phyloP scores from a whole-genome alignment of 164 flowering plant genomes.

The Tinospora cordifolia region DNA sequence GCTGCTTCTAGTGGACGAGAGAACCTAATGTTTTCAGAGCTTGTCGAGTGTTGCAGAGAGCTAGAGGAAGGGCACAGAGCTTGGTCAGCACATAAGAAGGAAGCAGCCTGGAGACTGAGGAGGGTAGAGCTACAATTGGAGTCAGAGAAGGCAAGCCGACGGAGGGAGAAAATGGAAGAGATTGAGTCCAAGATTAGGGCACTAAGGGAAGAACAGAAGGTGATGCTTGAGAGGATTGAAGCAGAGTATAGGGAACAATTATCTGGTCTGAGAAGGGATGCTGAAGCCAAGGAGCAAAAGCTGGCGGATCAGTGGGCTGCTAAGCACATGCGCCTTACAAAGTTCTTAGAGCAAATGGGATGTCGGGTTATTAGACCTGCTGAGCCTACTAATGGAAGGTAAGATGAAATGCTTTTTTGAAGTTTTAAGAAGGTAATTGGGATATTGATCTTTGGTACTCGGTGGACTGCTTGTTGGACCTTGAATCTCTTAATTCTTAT shows the following conservation, averaged over 20 bases:
- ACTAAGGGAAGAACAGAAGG: constrained; percentile 63
- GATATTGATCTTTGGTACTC: too few species aligned
- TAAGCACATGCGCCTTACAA: constrained; percentile 52
- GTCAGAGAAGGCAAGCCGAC: constrained; percentile 64
- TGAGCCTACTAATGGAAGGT: constrained; percentile 38
- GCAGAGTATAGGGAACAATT: constrained; percentile 75
- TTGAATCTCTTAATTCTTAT: too few species aligned
- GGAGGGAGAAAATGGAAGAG: constrained; percentile 82
- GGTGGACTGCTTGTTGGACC: too few species aligned
- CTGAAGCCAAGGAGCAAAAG: constrained; percentile 81
- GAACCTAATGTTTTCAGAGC: constrained; percentile 35
- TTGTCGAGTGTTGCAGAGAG: constrained; percentile 78
- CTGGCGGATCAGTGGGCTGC: constrained; percentile 70
- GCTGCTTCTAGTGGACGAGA: constrained; percentile 26
- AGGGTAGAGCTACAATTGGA: constrained; percentile 83
- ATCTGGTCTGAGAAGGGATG: constrained; percentile 61
- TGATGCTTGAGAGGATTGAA: constrained; percentile 55
- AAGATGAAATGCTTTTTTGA: constrained; percentile 3
- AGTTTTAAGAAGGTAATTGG: too few species aligned
- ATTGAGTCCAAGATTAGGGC: constrained; percentile 60
- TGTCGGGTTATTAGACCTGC: constrained; percentile 35
- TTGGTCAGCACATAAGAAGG: constrained; percentile 78
- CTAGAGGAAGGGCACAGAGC: constrained; percentile 76
- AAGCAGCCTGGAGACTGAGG: constrained; percentile 84
- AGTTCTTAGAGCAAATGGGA: constrained; percentile 66